Conservation (phyloP, 257 asterid genomes). For the Plantago major region DNA sequence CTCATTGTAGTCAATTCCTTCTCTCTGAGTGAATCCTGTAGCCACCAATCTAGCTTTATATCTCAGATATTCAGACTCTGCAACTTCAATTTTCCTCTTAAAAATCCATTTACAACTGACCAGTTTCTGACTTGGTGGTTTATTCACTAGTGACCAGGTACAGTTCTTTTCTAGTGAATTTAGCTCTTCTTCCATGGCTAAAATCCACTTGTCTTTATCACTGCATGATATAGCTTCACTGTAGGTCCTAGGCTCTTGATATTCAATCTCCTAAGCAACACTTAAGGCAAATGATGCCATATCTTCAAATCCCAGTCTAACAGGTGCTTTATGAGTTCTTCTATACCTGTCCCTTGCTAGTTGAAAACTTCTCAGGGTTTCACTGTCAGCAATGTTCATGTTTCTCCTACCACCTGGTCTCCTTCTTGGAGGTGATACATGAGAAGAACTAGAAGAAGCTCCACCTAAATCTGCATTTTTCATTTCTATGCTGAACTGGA, state of each 20-base stretch:
- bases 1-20: conserved; percentile 4
- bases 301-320: background rate
- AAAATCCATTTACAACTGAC: background rate
- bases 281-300: background rate
- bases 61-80: background rate
- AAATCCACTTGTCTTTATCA: background rate
- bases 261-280: background rate
- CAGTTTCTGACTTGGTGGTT: background rate
- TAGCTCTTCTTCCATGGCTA: background rate
- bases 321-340: background rate
- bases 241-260: background rate
- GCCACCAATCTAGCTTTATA: background rate
- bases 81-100: background rate
- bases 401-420: background rate
- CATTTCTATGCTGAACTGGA: too few relatives aligned
- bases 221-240: background rate
- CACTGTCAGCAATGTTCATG: too few relatives aligned
- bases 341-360: background rate
- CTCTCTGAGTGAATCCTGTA: background rate
- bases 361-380: too few relatives aligned
- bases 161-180: background rate
- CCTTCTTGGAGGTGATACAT: background rate
- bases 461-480: background rate
- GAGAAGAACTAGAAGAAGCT: background rate
- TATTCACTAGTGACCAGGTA: background rate